phyloP scores from a whole-genome alignment of 2,329 filamentous ascomycete species.

The Penicillium sp. region DNA sequence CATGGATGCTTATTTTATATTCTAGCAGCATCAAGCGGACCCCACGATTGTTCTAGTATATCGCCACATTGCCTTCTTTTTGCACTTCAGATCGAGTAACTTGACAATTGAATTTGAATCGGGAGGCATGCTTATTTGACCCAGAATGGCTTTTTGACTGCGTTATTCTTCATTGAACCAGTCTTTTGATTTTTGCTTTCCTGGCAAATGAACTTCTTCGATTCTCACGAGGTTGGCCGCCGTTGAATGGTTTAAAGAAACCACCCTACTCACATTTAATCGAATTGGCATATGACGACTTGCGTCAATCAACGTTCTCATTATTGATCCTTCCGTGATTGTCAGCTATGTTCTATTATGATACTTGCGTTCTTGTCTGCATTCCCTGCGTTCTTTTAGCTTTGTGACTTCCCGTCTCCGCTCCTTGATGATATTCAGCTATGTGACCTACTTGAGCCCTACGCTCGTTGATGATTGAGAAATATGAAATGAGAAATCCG shows the following conservation, averaged over 20 bases:
- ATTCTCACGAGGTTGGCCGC: conserved; percentile 49
- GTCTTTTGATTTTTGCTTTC: conserved; percentile 25
- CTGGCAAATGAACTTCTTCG: conserved; percentile 37
- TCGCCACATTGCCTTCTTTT: conserved; percentile 12
- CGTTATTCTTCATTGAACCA: conserved; percentile 16
- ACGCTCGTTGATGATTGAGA: conserved; percentile 34
- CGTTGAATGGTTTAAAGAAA: conserved; percentile 43
- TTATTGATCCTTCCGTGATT: conserved; percentile 17
- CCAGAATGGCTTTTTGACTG: conserved; percentile 39
- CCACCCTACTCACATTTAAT: conserved; percentile 31
- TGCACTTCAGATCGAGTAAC: conserved; percentile 28
- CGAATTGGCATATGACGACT: conserved; percentile 27
- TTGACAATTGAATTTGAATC: conserved; percentile 25
- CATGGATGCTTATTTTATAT: conserved; percentile 19
- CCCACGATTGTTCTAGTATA: conserved; percentile 52
- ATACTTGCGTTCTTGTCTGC: conserved; percentile 5
- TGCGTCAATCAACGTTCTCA: conserved; percentile 28
- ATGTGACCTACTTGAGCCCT: conserved; percentile 12
- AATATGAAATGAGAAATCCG: conserved; percentile 44
- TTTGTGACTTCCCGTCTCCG: conserved; percentile 6
- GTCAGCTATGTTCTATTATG: neutral
- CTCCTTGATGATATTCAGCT: neutral
- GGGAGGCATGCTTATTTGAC: conserved; percentile 24
- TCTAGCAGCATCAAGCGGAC: conserved; percentile 51
- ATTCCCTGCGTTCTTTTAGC: conserved; percentile 12